These are phyloP conservation scores for Globisporangium paroecandrum DNA, from an alignment of 352 stramenopile species.

Conservation along the genomic window DNA sequence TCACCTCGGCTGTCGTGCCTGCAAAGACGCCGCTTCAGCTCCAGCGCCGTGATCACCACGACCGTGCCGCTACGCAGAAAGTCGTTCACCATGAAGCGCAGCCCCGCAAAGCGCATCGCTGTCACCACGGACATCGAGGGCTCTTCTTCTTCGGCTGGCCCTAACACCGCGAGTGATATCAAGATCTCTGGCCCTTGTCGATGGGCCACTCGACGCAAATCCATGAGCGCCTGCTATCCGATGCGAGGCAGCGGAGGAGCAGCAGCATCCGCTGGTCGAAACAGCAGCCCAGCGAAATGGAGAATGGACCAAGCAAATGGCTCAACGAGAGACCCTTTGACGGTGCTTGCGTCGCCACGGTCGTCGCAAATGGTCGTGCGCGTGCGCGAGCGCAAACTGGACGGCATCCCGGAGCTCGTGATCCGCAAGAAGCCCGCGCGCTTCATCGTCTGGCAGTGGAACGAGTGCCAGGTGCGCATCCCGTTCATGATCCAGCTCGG, in stretches of 20 bases:
- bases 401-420: conserved; percentile 55
- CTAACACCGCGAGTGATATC: neutral
- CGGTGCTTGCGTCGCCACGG: conserved; percentile 13
- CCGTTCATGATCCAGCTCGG: conserved; percentile 57
- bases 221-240: conserved; percentile 39
- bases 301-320: conserved; percentile 7
- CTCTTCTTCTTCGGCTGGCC: neutral
- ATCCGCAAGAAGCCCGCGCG: conserved; percentile 53
- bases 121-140: neutral
- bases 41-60: conserved; percentile 32
- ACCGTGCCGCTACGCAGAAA: conserved; percentile 48
- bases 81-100: conserved; percentile 69
- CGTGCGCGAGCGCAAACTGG: conserved; percentile 43
- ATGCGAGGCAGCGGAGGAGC: neutral
- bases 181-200: conserved; percentile 9
- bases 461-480: conserved; percentile 49
- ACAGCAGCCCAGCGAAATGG: conserved; percentile 16
- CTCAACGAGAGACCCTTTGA: neutral
- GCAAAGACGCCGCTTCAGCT: conserved; percentile 29
- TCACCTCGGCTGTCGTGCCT: conserved; percentile 8
- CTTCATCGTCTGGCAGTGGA: conserved; percentile 60
- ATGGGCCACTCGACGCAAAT: conserved; percentile 48
- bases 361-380: conserved; percentile 58
- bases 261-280: neutral
- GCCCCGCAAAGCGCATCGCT: conserved; percentile 34